A percentile compares a stretch with the other conserved stretches of the same genome.
Evolutionary conservation across 1,284 basidiomycete species (phyloP).

Genomic region (Sparassis latifolia): DNA sequence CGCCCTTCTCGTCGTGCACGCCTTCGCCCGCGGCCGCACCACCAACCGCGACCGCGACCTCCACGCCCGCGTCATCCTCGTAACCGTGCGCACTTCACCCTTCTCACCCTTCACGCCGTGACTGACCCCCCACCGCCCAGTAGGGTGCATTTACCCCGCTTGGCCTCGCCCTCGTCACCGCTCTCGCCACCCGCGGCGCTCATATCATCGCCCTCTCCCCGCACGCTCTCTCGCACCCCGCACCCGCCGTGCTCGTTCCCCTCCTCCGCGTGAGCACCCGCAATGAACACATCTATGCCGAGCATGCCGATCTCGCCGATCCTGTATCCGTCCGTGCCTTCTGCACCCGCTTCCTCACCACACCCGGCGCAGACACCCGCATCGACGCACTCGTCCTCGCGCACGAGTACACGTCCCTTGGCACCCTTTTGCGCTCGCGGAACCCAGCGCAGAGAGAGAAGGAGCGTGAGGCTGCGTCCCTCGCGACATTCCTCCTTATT

Average conservation of each 20-base stretch:
- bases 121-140: constrained; percentile 4
- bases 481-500: constrained; percentile 72
- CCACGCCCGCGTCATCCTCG: constrained; percentile 60
- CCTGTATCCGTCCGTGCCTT: constrained; percentile 60
- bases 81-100: constrained; percentile 45
- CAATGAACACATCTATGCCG: constrained; percentile 70
- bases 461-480: constrained; percentile 38
- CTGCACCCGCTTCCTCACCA: constrained; percentile 54
- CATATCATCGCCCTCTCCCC: constrained; percentile 67
- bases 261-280: constrained; percentile 60
- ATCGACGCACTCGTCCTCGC: constrained; percentile 67
- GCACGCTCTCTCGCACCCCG: constrained; percentile 47
- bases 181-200: constrained; percentile 63
- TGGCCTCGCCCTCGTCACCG: constrained; percentile 59
- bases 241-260: constrained; percentile 51
- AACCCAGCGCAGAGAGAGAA: constrained; percentile 18
- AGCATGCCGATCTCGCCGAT: constrained; percentile 63
- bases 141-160: constrained; percentile 71
- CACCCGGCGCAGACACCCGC: constrained; percentile 46
- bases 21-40: constrained; percentile 59
- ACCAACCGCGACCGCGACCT: constrained; percentile 68
- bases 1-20: constrained; percentile 39
- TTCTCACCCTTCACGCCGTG: not conserved
- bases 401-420: constrained; percentile 67
- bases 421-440: constrained; percentile 32